Conservation (phyloP, 2,329 filamentous ascomycete genomes). For the Aspergillus terreus region DNA sequence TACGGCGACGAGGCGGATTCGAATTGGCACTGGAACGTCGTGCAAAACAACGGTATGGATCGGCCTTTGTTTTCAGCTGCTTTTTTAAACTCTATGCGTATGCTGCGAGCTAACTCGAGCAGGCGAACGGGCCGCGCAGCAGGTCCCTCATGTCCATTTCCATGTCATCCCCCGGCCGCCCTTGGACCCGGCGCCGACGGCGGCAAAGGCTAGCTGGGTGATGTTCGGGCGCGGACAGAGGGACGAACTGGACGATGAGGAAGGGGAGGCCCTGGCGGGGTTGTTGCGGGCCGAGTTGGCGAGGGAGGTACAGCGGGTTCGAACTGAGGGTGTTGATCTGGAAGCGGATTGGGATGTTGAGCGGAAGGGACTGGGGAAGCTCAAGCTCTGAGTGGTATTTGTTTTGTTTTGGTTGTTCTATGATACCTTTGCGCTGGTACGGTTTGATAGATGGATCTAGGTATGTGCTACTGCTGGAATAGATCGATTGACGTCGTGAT, state of each 20-base stretch:
- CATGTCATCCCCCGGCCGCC: conserved; percentile 82
- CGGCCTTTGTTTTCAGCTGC: background rate
- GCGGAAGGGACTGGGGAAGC: conserved; percentile 15
- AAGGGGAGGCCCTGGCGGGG: conserved; percentile 35
- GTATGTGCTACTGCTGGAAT: too few species aligned
- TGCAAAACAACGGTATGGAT: conserved; percentile 78
- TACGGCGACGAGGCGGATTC: conserved; percentile 42
- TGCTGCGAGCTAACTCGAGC: conserved; percentile 1
- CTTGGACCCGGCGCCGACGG: conserved; percentile 19
- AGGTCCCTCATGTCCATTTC: conserved; percentile 91
- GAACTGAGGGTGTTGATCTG: conserved; percentile 36
- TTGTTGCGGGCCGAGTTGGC: conserved; percentile 36
- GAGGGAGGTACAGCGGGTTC: conserved; percentile 34
- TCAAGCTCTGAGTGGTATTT: conserved; percentile 17
- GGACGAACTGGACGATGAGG: conserved; percentile 46
- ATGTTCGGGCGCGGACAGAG: conserved; percentile 48
- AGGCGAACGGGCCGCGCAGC: conserved; percentile 81
- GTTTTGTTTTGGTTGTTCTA: background rate
- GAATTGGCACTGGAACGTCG: conserved; percentile 98
- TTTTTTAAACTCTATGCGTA: background rate
- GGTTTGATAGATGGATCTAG: too few species aligned
- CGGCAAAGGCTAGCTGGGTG: conserved; percentile 31
- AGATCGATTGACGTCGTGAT: too few species aligned
- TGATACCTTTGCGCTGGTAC: background rate
- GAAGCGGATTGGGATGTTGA: conserved; percentile 15